Evolutionary conservation across 768 basidiomycete species (phyloP).

Genomic region (Boletus sp.): DNA sequence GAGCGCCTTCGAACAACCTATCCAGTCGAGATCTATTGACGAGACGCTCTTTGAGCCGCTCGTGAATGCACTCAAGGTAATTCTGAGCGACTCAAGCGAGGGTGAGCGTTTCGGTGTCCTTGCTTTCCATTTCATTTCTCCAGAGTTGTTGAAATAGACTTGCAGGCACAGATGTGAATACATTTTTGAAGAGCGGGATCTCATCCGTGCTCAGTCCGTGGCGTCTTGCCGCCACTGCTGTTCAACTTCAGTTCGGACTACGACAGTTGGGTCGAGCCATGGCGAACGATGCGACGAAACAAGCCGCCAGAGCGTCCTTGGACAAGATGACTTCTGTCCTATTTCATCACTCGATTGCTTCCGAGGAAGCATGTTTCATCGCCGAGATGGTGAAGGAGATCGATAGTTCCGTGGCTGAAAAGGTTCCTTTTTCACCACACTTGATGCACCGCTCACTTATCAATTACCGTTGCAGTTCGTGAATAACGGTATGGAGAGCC

Average conservation of each 20-base stretch:
- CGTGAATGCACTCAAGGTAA: constrained; percentile 61
- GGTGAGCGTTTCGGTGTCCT: constrained; percentile 38
- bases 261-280: constrained; percentile 71
- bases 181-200: constrained; percentile 55
- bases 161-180: constrained; percentile 42
- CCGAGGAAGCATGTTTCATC: constrained; percentile 79
- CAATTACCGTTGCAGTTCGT: constrained; percentile 49
- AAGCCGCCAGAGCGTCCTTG: constrained; percentile 57
- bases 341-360: constrained; percentile 69
- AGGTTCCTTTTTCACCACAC: constrained; percentile 39
- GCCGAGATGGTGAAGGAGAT: constrained; percentile 78
- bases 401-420: constrained; percentile 60
- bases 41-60: constrained; percentile 58
- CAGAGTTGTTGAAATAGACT: neutral
- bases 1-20: constrained; percentile 61
- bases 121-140: too few species aligned
- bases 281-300: constrained; percentile 46
- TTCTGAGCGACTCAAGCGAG: constrained; percentile 60
- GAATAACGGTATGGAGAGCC: constrained; percentile 67
- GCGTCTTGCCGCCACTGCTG: constrained; percentile 78
- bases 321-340: constrained; percentile 64
- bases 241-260: constrained; percentile 72
- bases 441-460: neutral
- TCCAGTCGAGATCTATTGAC: constrained; percentile 45
- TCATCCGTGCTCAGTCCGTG: constrained; percentile 74